phyloP scores from a whole-genome alignment of 495 filamentous ascomycete species.

The Aspergillus sparsus region DNA sequence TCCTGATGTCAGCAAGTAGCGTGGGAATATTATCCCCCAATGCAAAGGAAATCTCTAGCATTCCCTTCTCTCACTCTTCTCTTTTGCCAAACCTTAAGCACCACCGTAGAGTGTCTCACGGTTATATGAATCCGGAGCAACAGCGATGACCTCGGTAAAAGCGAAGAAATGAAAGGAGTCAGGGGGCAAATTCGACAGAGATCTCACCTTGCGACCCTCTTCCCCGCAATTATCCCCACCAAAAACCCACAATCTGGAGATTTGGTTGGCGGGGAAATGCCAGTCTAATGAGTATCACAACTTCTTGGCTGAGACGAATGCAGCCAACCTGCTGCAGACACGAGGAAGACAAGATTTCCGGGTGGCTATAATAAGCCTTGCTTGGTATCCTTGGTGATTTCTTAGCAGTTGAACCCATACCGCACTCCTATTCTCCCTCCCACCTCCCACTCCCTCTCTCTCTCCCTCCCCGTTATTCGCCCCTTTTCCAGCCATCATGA shows the following conservation, averaged over 20 bases:
- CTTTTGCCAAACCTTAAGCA: neutral
- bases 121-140: neutral
- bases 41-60: too few relatives aligned
- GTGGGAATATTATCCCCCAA: too few relatives aligned
- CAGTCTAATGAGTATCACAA: neutral
- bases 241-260: neutral
- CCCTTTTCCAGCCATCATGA: slow-evolving; percentile 9
- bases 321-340: neutral
- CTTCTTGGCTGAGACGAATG: neutral
- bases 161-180: neutral
- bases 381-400: neutral
- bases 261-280: neutral
- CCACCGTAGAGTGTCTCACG: neutral
- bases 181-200: neutral
- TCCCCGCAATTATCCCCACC: slow-evolving; percentile 5
- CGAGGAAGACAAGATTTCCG: neutral
- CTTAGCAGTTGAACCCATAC: neutral
- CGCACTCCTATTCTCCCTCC: neutral
- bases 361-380: neutral
- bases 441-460: neutral
- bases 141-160: neutral
- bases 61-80: too few relatives aligned
- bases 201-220: slow-evolving; percentile 1
- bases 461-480: neutral
- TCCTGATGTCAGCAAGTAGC: too few relatives aligned